Evolutionary conservation across 1,139 yeast species (phyloP), one percentile per base, ranked within the genome.

Genomic region (Kurtzmaniella quercitrusa): DNA sequence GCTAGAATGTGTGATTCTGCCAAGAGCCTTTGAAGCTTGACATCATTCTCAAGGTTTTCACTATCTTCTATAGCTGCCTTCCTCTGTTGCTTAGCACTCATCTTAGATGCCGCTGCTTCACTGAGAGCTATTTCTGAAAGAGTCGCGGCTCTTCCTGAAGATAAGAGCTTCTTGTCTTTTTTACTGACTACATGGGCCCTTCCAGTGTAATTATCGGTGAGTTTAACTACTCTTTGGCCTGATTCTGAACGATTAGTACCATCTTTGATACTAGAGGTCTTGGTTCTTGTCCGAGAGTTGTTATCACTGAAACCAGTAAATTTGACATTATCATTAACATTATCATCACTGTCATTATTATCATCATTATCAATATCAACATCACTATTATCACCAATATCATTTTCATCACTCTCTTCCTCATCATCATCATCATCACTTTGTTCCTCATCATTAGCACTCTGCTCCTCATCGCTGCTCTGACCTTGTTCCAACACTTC

Each of bases 1-100:
- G 91, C 76, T 44, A 93, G 68, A 34, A 93, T 84, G 58, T 90
- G 96, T 0, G 97, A 90, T 61, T 93, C 98, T 48, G 76, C 75
- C 33, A 93, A 68, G 38, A 93, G 76, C 46, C 96, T 68, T 59
- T 91, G 96, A 39, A 93, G 69, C 50, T 86, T 94, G 23, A 90
- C 56, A 62, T 91, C 98, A 52, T 91, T 87, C 48, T 85, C 79
- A 45, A 90, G 59, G 56, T 88, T 82, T 25, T 71, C 77, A 5
- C 57, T 59, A 36, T 73, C 77, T 50, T 72, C 77, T 43, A 62
- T 54, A 2, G 58, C 58, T 2, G 57, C 58, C 42, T 58, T 58
- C 3, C 50, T 53, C 40, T 53, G 56, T 48, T 65, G 70, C 39
- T 60, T 62, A 34, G 58, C 57, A n/a, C 66, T 55, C 41, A 60